Evolutionary conservation across 2,329 filamentous ascomycete species (phyloP).

Genomic region (Penicillium paneum): DNA sequence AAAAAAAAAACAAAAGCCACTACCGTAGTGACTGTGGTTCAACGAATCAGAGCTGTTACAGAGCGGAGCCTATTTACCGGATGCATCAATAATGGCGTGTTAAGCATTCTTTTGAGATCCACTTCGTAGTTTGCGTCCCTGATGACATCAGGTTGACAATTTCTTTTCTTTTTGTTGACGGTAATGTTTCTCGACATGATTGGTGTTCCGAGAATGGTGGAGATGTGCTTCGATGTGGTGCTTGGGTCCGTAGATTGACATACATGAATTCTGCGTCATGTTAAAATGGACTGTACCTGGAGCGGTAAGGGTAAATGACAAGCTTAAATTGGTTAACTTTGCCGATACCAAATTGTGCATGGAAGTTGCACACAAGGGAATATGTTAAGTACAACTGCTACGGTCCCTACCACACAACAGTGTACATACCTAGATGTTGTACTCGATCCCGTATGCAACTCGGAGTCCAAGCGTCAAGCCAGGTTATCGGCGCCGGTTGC

Average conservation of each 20-base stretch:
- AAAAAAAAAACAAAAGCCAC: background rate
- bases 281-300: background rate
- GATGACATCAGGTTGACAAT: constrained; percentile 22
- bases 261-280: background rate
- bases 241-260: background rate
- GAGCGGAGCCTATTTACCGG: constrained; percentile 18
- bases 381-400: background rate
- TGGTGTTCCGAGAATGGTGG: background rate
- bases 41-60: constrained; percentile 18
- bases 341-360: background rate
- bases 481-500: background rate
- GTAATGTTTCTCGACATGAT: background rate
- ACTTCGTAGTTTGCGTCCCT: constrained; percentile 19
- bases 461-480: constrained; percentile 1
- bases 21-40: constrained; percentile 2
- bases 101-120: constrained; percentile 30
- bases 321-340: background rate
- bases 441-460: constrained; percentile 3
- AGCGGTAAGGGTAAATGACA: background rate
- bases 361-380: background rate
- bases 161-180: background rate
- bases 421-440: background rate
- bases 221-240: background rate
- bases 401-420: background rate
- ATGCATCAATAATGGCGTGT: constrained; percentile 33